Evolutionary conservation across 306 rosid genomes (phyloP).

Genomic region (cucumber (Cucumis sativus)): DNA sequence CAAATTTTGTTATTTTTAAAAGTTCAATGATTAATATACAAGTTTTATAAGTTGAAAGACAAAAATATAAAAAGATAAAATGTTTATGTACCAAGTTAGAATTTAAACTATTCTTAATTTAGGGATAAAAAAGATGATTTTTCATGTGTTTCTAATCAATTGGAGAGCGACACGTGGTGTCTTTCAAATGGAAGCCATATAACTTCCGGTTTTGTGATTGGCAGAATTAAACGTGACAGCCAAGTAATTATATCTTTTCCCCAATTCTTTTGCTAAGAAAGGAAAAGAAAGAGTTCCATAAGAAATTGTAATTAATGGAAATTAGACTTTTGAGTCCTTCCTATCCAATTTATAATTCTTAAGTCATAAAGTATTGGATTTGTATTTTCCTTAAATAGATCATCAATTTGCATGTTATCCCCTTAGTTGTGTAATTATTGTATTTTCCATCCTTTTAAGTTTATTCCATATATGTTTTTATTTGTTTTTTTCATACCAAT

Average conservation of each 20-base stretch:
- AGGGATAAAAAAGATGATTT: not conserved
- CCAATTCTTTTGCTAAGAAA: not conserved
- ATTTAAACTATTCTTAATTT: not conserved
- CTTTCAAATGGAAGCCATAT: not conserved
- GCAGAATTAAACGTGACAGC: not conserved
- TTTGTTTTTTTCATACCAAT: not conserved
- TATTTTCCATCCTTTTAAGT: too few relatives aligned
- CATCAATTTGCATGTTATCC: not conserved
- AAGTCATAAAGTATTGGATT: not conserved
- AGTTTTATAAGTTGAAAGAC: too few relatives aligned
- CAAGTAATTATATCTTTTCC: not conserved
- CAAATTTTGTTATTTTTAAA: too few relatives aligned
- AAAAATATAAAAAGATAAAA: too few relatives aligned
- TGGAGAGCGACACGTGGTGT: not conserved
- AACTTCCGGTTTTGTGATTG: conserved; percentile 2
- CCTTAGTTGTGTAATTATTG: not conserved
- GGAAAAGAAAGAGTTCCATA: not conserved
- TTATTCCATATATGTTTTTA: too few relatives aligned
- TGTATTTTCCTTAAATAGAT: not conserved
- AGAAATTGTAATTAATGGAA: not conserved
- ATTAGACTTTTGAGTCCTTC: not conserved
- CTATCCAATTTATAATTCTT: not conserved
- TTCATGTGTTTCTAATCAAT: not conserved
- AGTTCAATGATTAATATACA: too few relatives aligned
- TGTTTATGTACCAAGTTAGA: too few relatives aligned